These are phyloP conservation scores for Tuber umbilicatum DNA, from an alignment of 495 filamentous ascomycete genomes.

Conservation along the genomic window DNA sequence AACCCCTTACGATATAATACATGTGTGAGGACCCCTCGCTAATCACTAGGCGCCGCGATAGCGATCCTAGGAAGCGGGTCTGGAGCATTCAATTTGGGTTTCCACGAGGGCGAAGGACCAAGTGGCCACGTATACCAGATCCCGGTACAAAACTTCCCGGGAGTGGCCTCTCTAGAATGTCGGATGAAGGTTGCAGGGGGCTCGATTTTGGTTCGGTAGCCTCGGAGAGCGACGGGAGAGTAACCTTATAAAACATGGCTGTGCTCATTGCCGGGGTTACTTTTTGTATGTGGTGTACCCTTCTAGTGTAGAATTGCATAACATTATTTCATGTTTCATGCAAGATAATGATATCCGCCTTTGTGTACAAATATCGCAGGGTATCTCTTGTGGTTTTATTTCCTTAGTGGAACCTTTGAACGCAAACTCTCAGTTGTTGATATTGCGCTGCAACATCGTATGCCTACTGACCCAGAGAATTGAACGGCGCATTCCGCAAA, in stretches of 20 bases:
- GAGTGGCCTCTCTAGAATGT: background rate
- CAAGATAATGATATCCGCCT: background rate
- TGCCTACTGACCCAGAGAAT: background rate
- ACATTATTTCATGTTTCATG: background rate
- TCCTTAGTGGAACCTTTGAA: background rate
- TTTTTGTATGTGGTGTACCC: background rate
- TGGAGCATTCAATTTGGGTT: background rate
- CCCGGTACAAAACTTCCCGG: background rate
- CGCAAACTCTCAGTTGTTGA: background rate
- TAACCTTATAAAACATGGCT: background rate
- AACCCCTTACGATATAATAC: no score
- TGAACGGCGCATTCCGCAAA: background rate
- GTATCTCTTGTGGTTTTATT: background rate
- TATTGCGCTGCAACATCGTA: background rate
- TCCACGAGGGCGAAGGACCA: background rate
- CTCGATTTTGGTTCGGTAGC: background rate
- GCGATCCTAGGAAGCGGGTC: no score
- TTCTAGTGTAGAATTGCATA: background rate
- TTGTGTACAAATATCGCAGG: background rate
- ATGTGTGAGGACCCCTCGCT: no score
- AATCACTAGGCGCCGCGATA: no score
- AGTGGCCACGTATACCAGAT: background rate
- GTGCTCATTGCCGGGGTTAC: background rate
- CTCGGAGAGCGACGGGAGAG: background rate
- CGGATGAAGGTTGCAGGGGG: background rate